Conservation (phyloP, 805 yeast species). For the Schizosaccharomyces pombe region DNA sequence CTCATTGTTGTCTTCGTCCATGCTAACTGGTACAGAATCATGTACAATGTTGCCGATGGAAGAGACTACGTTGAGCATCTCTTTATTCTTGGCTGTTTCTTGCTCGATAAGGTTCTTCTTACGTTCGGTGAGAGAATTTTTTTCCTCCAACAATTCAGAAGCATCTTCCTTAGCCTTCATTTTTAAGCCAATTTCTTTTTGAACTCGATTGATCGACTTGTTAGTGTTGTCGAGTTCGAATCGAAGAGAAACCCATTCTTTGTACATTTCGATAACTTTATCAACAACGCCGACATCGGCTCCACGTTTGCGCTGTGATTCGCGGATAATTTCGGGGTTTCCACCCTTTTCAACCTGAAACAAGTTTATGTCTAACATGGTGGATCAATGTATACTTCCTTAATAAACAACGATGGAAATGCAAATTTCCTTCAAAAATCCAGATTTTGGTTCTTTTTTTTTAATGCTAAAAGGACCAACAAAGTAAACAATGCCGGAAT, state of each 20-base stretch:
- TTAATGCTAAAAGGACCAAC: too few relatives aligned
- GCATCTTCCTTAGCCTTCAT: constrained; percentile 93
- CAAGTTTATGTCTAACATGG: constrained; percentile 80
- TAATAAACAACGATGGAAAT: too few relatives aligned
- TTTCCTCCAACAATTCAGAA: constrained; percentile 51
- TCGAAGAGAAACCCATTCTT: constrained; percentile 66
- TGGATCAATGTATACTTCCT: too few relatives aligned
- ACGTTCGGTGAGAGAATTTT: constrained; percentile 46
- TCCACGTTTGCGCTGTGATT: constrained; percentile 83
- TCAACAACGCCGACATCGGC: constrained; percentile 87
- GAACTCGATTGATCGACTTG: constrained; percentile 69
- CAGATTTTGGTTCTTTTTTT: too few relatives aligned
- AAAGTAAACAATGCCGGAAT: too few relatives aligned
- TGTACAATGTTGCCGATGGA: constrained; percentile 87
- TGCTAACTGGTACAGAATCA: constrained; percentile 65
- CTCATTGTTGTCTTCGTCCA: constrained; percentile 78
- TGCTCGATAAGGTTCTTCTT: constrained; percentile 38
- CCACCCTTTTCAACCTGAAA: constrained; percentile 95
- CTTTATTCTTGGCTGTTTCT: constrained; percentile 27
- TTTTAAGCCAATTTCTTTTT: constrained; percentile 78
- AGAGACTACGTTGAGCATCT: constrained; percentile 58
- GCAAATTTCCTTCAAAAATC: too few relatives aligned
- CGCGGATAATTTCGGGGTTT: constrained; percentile 66
- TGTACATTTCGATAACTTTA: constrained; percentile 77
- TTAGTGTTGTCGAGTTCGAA: constrained; percentile 77